Base-by-base conservation (phyloP, 1,139 yeast species). In the Hyphopichia fennica region DNA sequence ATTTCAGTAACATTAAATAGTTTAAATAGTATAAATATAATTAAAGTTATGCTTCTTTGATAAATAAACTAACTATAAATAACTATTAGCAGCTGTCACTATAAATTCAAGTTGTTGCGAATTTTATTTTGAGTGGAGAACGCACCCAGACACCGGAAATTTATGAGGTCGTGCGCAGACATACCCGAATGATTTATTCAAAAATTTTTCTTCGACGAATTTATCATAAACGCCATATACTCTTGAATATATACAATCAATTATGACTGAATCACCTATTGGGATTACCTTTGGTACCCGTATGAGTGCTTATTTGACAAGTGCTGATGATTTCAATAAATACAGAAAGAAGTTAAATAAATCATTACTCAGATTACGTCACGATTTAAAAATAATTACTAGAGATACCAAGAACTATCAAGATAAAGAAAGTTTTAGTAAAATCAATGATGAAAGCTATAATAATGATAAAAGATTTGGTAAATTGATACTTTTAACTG, bases 381-480 rank as follows among this genome's bases (percentile, higher is more conserved):
- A 75, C 45, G 76, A 75, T 18, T 66, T 84, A 45, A 70, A 70
- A 39, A 64, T 85, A 45, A 77, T 81, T 47, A 77, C 82, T 16
- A 75, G 72, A 47, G 84, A 81, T 56, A 79, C 87, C 32, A 78
- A 72, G 52, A 68, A 79, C 51, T 82, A 79, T 59, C 59, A 58
- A 41, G 57, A 65, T 10, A 76, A 78, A 44, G 72, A 74, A 45
- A 69, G 75, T 54, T 60, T 65, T 6, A 60, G 73, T 34, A 60
- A 65, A 22, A 71, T 83, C 34, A 53, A 71, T 3, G 44, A 60
- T 0, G 77, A 68, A n/a, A 75, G 80, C 45, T 79, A 81, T 52
- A 62, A 60, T 3, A 45, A 56, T n/a, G 75, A 83, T 52, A 49
- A 63, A 10, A 62, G 67, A 42, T 77, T 62, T 53, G 87, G 81